Base-by-base conservation (phyloP, 2,329 filamentous ascomycete species). In the Arthrobotrys iridis region DNA sequence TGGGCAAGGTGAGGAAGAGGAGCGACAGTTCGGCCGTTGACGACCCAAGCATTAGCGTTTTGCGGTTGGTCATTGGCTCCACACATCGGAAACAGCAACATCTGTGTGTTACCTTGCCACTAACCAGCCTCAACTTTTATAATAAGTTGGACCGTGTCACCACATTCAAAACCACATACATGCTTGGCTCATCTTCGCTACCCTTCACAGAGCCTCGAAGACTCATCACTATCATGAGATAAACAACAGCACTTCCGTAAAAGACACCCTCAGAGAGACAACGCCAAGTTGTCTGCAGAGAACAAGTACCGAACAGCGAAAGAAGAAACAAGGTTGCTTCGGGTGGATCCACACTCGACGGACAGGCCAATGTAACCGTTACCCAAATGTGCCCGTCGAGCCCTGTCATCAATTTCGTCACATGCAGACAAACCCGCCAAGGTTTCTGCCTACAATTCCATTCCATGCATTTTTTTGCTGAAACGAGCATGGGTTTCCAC, bases 271-370 rank as follows among this genome's bases (percentile, higher is more conserved):
- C n/a, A n/a, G n/a, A n/a, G n/a, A 37, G 26, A 28, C 43, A 22
- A n/a, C 18, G 45, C 45, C 65, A 45, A 70, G 55, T 57, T 15
- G 18, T n/a, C 30, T 37, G 41, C 52, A 48, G 45, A 57, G 55
- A 73, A 60, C 52, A 66, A n/a, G 55, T 66, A 64, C 48, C 46
- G 59, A 74, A 62, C 26, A 55, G 52, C 59, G 62, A 67, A 60
- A 66, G 70, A 74, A 67, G 58, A 60, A 74, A 62, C 62, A 64
- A 74, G 60, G 70, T 74, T 74, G 70, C 70, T 74, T 74, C 62
- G 62, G 70, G 28, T 59, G 60, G 68, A 62, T 55, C 70, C 70
- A 48, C 26, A 55, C 50, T 41, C 24, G 33, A 52, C 70, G 55
- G 70, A n/a, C 52, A 60, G 52, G 20, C 60, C 62, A 37, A 74